Evolutionary conservation across 1,139 yeast genomes (phyloP).

Genomic region (Pichia kudriavzevii): DNA sequence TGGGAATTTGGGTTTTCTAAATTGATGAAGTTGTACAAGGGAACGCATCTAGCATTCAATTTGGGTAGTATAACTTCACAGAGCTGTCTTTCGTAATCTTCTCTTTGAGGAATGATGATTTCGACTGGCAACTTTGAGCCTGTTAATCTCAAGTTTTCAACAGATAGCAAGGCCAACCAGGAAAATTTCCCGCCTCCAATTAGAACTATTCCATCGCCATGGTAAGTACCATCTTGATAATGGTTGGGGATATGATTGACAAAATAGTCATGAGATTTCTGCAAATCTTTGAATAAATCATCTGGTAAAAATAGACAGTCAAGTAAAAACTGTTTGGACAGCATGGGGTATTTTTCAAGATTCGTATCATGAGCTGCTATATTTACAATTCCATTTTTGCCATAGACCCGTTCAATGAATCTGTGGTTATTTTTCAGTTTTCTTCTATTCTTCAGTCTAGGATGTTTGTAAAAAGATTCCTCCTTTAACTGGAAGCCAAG

Average conservation of each 20-base stretch:
- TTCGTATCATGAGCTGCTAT: constrained; percentile 27
- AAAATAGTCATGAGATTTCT: constrained; percentile 44
- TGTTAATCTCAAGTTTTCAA: constrained; percentile 43
- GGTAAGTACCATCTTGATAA: constrained; percentile 36
- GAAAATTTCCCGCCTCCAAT: constrained; percentile 60
- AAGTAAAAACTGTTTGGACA: constrained; percentile 43
- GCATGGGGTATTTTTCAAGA: constrained; percentile 23
- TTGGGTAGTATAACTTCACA: constrained; percentile 42
- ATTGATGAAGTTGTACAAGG: constrained; percentile 36
- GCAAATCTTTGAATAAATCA: constrained; percentile 41
- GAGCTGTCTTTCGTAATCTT: constrained; percentile 42
- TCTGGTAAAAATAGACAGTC: constrained; percentile 46
- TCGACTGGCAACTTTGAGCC: constrained; percentile 58
- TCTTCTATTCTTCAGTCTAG: background rate
- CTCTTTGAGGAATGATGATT: constrained; percentile 39
- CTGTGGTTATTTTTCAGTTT: constrained; percentile 1
- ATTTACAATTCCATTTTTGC: constrained; percentile 11
- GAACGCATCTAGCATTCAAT: constrained; percentile 40
- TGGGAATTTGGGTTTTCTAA: constrained; percentile 20
- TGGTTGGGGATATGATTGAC: constrained; percentile 42
- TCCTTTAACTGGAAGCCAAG: too few species aligned
- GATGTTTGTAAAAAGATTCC: too few species aligned
- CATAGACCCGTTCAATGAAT: too few species aligned
- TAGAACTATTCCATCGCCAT: constrained; percentile 53
- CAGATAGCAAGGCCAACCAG: constrained; percentile 46